Evolutionary conservation across 2,329 filamentous ascomycete genomes (phyloP), one percentile per base, ranked within the genome.

Genomic region (Thielaviopsis ethacetica): DNA sequence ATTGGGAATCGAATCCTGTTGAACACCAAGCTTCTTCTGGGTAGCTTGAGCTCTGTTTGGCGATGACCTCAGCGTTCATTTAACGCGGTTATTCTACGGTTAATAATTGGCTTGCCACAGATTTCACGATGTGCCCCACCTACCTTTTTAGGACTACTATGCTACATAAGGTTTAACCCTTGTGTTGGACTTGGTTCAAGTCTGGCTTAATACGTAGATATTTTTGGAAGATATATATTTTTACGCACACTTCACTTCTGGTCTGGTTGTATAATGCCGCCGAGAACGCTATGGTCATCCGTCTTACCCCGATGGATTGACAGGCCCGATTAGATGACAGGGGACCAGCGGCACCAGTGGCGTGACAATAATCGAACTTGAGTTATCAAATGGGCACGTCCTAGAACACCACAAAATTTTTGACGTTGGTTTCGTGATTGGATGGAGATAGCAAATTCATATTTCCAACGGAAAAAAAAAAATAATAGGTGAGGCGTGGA

Each of bases 271-370:
- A 34, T 34, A 34, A 10, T 34, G 30, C 30, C 30, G 30, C 30
- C 30, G 30, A 34, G 30, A 34, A 34, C 21, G 51, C 27, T 53
- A 17, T 56, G 17, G 30, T 22, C 49, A 26, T 30, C 54, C 41
- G 41, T 50, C 19, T 49, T 38, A 6, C 44, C 6, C 44, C 44
- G 44, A 49, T 49, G 44, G 44, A 49, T 49, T 49, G 44, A 21
- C 44, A 49, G 44, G 41, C 58, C 61, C 13, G 57, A 63, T 24
- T 62, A 65, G 21, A 63, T 62, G 26, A 63, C 64, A 24, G 63
- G 63, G 17, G 63, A 63, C 54, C 24, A 17, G 30, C 30, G 22
- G 13, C 55, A 56, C 24, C 55, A 34, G 34, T 27, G 19, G 51
- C 53, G 19, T 53, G 52, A 55, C 26, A 57, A 34, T 34, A 10